Conservation (phyloP, 352 stramenopile species). For the Halophytophthora polymorphica region DNA sequence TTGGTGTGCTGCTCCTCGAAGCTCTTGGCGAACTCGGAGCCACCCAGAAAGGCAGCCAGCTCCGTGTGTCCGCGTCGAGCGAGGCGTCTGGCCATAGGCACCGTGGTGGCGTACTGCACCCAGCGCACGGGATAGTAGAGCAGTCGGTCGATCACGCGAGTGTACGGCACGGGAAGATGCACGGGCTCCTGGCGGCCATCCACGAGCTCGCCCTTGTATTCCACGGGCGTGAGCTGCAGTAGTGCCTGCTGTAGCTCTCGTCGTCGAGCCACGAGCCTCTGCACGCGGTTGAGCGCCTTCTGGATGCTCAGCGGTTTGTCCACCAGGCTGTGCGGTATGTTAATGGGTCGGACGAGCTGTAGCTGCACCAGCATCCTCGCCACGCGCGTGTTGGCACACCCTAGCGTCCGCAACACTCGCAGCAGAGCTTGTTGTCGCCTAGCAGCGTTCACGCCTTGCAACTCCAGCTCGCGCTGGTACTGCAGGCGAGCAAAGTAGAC, state of each 20-base stretch:
- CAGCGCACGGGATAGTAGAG: constrained; percentile 61
- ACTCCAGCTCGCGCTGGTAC: constrained; percentile 62
- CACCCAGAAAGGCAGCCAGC: constrained; percentile 56
- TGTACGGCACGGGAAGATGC: constrained; percentile 54
- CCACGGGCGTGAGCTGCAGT: constrained; percentile 39
- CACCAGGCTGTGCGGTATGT: constrained; percentile 43
- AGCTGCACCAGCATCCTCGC: constrained; percentile 67
- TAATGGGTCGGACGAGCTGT: constrained; percentile 53
- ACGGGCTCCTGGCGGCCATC: constrained; percentile 10
- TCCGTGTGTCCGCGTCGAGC: constrained; percentile 48
- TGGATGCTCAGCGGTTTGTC: constrained; percentile 66
- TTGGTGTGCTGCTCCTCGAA: constrained; percentile 68
- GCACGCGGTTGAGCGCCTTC: constrained; percentile 51
- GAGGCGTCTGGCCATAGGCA: constrained; percentile 45
- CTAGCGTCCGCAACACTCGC: constrained; percentile 43
- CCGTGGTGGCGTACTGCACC: constrained; percentile 47
- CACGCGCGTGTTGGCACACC: constrained; percentile 63
- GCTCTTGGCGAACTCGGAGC: constrained; percentile 59
- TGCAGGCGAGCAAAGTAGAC: constrained; percentile 64
- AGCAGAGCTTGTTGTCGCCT: constrained; percentile 57
- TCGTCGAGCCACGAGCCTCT: constrained; percentile 42
- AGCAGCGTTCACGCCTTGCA: constrained; percentile 62
- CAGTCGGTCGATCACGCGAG: constrained; percentile 55
- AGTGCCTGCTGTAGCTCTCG: constrained; percentile 55
- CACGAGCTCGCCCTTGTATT: constrained; percentile 40